Evolutionary conservation across 495 filamentous ascomycete species (phyloP).

Genomic region (Peziza echinospora): DNA sequence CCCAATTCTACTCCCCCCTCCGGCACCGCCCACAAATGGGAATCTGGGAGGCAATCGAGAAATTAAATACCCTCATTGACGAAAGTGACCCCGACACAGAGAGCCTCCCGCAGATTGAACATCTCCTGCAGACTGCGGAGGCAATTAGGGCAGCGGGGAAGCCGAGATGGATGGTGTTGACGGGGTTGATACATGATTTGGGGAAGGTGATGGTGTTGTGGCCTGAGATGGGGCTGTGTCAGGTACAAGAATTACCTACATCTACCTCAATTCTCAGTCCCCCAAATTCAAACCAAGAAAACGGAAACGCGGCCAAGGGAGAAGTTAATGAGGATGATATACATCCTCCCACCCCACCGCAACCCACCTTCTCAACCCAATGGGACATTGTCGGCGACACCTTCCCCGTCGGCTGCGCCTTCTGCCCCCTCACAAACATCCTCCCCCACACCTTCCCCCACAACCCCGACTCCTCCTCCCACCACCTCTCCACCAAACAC

Average conservation of each 20-base stretch:
- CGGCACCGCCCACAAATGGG: conserved; percentile 43
- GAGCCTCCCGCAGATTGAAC: conserved; percentile 68
- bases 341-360: too few species aligned
- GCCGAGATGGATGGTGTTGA: conserved; percentile 81
- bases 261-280: too few species aligned
- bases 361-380: conserved; percentile 28
- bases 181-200: conserved; percentile 72
- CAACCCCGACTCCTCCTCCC: conserved; percentile 46
- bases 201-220: conserved; percentile 78
- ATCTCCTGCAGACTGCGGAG: conserved; percentile 67
- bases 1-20: conserved; percentile 42
- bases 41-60: conserved; percentile 78
- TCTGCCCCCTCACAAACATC: conserved; percentile 47
- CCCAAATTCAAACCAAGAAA: too few species aligned
- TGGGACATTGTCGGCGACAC: conserved; percentile 90
- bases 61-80: conserved; percentile 70
- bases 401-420: conserved; percentile 73
- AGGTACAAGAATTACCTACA: too few species aligned
- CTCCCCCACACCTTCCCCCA: conserved; percentile 49
- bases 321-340: too few species aligned
- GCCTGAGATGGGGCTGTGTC: conserved; percentile 37
- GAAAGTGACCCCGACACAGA: conserved; percentile 76
- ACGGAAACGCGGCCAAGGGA: too few species aligned
- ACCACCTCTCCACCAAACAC: conserved; percentile 44
- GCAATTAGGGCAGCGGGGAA: conserved; percentile 74